Evolutionary conservation across 805 yeast species (phyloP), one percentile per base, ranked within the genome.

Genomic region (Candida ulmi): DNA sequence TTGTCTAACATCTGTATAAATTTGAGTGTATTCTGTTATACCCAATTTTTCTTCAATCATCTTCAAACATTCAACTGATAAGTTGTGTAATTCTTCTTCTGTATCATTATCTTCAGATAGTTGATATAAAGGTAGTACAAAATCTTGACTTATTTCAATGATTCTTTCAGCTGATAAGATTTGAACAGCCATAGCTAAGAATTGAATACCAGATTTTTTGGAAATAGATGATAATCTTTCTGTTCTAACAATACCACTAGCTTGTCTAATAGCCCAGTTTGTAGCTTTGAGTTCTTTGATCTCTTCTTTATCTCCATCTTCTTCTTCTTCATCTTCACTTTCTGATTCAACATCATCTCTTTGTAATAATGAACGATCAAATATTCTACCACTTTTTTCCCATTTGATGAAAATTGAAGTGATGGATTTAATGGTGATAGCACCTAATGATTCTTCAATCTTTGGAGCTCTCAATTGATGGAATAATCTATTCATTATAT

Each of bases 401-500:
- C 95, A 88, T 39, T 62, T 62, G 60, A 72, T 70, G 7, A 81
- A 66, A 24, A 87, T 68, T 28, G 67, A 57, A 2, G 82, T 79
- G 45, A 90, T 59, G 44, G 82, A 81, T 57, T 82, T 85, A 17
- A 83, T 78, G 23, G 76, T 69, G 54, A 80, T 83, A 15, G 69
- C 57, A 0, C 85, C 83, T 40, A 88, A 65, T 1, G 71, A 74
- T 37, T 78, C 80, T 4, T 83, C 62, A 21, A 88, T 68, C 7
- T 72, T 61, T 2, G 96, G 93, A 2, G 96, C 96, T 19, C 83
- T 78, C 35, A 91, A 63, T 65, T 87, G 96, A 52, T 90, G 83
- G 43, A 88, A 68, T 28, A 76, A 62, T 51, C 88, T 73, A 48
- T 74, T 74, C 0, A 83, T 84, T 38, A 84, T 74, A 0, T 76